A percentile compares a stretch with the other conserved stretches of the same genome.
phyloP scores from a whole-genome alignment of 768 basidiomycete species.

The Tricholomella constricta region DNA sequence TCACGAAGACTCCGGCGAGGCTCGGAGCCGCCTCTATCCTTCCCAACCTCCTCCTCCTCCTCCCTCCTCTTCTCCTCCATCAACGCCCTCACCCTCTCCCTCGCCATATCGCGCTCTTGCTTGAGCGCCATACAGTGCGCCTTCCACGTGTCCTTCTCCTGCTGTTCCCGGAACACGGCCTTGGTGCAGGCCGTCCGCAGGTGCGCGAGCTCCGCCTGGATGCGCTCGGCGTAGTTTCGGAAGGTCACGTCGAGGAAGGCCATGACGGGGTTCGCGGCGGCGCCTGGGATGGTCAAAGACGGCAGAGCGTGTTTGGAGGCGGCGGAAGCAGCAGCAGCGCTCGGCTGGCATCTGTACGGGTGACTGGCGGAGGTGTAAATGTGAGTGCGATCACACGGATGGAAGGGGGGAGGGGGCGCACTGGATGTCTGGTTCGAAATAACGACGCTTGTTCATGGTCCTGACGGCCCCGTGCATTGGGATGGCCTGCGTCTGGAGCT shows the following conservation, averaged over 20 bases:
- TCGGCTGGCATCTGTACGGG: no score
- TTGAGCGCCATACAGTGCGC: constrained; percentile 30
- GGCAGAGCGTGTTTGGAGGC: background rate
- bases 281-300: background rate
- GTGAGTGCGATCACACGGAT: no score
- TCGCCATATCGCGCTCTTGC: constrained; percentile 35
- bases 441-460: background rate
- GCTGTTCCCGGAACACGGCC: constrained; percentile 31
- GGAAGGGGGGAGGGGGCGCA: no score
- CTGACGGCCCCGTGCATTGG: background rate
- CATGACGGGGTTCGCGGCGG: background rate
- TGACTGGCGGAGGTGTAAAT: no score
- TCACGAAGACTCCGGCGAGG: background rate
- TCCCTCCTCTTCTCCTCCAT: constrained; percentile 22
- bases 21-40: background rate
- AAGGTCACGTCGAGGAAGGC: constrained; percentile 31
- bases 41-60: no score
- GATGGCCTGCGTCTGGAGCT: background rate
- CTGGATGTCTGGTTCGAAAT: no score
- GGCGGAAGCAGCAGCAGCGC: no score
- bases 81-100: constrained; percentile 30
- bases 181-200: constrained; percentile 33
- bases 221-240: constrained; percentile 28
- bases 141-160: constrained; percentile 31
- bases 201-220: constrained; percentile 29